Evolutionary conservation across 2,329 filamentous ascomycete species (phyloP), one percentile per base, ranked within the genome.

Genomic region (Eurotiales sp.): DNA sequence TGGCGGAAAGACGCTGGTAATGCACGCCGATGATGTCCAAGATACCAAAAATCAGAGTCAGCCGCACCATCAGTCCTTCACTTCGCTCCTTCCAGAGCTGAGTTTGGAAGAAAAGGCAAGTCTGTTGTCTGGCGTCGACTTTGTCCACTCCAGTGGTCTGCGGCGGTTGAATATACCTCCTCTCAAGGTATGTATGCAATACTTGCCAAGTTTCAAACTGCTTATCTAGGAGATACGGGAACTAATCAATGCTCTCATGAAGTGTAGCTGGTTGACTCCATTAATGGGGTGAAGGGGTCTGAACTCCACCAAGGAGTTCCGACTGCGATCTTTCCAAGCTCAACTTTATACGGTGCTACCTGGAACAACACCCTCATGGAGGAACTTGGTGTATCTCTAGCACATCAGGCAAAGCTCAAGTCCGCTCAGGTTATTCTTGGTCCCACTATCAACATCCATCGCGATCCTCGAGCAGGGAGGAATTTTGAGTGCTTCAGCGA

Each of bases 401-500:
- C 83, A 11, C 75, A 84, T 11, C 88, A 92, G 67, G 77, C 79
- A 22, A 86, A 83, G 59, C 86, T 87, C 17, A 84, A 88, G 61
- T 87, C 86, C 5, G 85, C 86, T 25, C 79, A 89, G 54, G 79
- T 91, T 29, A 75, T 91, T 6, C 77, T 92, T 8, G 88, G 85
- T 0, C 87, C 87, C 2, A 90, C 88, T 1, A 83, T 90, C 32
- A 90, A 88, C 71, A 85, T 90, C 76, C 88, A 93, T 61, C 81
- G 89, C 14, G 87, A 87, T 47, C 89, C 89, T 0, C 77, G 93
- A 0, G 88, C 88, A 15, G 89, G 89, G 17, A 80, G 89, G 52
- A 90, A 90, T 56, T 93, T 92, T 59, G 89, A 93, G 69, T 90
- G 87, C 0, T 93, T 90, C 65, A 89, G 87, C 0, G 88, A 93